Base-by-base conservation (phyloP, 2,329 filamentous ascomycete species). In the Cryphonectria carpinicola region DNA sequence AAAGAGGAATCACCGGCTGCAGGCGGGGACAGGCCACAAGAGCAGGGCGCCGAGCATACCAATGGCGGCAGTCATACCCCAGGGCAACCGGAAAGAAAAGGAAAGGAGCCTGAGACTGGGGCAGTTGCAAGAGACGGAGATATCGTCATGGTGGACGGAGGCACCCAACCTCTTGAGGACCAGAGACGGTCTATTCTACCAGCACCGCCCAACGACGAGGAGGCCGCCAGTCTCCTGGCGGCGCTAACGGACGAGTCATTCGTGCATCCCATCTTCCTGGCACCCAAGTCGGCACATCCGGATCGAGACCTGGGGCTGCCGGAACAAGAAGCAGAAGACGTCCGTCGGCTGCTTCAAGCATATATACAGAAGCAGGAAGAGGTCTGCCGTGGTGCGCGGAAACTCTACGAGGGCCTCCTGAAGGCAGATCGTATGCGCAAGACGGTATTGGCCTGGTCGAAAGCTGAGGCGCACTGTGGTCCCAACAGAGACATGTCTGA, bases 291-390 rank as follows among this genome's bases (percentile, higher is more conserved):
- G 43, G 87, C 88, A 35, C 85, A 87, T 68, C 87, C 90, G 2
- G 91, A 95, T 78, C 86, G 90, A 69, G 89, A 94, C 77, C 82
- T 93, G 54, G 91, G 91, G 1, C 86, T 97, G 3, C 92, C 93
- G 0, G 85, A 89, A 25, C 81, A 84, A 37, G 93, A 96, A 81
- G 93, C 93, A 1, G 92, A 95, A 74, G 92, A 96, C 71, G 90
- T 93, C 60, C 89, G 93, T 71, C 87, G 91, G 70, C 81, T 94
- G 25, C 84, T 96, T 65, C 87, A 93, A 74, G 82, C 93, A 14
- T 95, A 93, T 78, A 89, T 95, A 37, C 93, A 95, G 76, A 95
- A 95, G 79, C 93, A 96, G 77, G 93, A 96, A 76, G 93, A 96
- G 78, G 89, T 95, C 2, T 91, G 92, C 69, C 89, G 93, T 5